These are phyloP conservation scores for Xylariaceae sp. DNA, from an alignment of 2,329 filamentous ascomycete species.

Conservation along the genomic window DNA sequence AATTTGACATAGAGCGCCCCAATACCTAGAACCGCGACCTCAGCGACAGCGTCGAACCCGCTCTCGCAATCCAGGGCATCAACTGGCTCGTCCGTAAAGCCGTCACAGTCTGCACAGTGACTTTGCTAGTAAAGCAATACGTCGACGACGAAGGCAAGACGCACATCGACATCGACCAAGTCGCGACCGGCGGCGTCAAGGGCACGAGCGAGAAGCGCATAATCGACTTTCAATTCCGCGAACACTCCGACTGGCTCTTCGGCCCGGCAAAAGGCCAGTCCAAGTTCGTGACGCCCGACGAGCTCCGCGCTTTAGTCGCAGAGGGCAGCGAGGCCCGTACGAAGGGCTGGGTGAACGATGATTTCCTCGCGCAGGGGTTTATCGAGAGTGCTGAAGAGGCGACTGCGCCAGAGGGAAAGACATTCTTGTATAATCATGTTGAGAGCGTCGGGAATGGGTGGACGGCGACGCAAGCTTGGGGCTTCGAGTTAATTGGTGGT, in stretches of 20 bases:
- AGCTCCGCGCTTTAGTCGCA: constrained; percentile 52
- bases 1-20: background rate
- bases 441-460: constrained; percentile 49
- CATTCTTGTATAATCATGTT: constrained; percentile 63
- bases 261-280: constrained; percentile 63
- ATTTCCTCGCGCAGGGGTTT: constrained; percentile 63
- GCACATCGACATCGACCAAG: constrained; percentile 71
- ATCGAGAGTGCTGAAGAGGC: constrained; percentile 49
- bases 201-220: constrained; percentile 57
- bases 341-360: constrained; percentile 41
- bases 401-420: constrained; percentile 53
- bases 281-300: constrained; percentile 46
- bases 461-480: constrained; percentile 57
- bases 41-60: constrained; percentile 64
- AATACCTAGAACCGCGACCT: constrained; percentile 65
- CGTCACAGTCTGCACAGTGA: constrained; percentile 65
- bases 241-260: constrained; percentile 76
- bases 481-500: constrained; percentile 52
- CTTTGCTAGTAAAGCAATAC: constrained; percentile 58
- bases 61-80: constrained; percentile 69
- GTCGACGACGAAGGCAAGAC: constrained; percentile 40
- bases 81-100: constrained; percentile 70
- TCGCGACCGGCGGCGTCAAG: constrained; percentile 65
- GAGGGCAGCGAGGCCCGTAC: constrained; percentile 56
- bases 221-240: constrained; percentile 50